phyloP scores from a whole-genome alignment of 805 yeast genomes.

The Monosporozyma aquatica region DNA sequence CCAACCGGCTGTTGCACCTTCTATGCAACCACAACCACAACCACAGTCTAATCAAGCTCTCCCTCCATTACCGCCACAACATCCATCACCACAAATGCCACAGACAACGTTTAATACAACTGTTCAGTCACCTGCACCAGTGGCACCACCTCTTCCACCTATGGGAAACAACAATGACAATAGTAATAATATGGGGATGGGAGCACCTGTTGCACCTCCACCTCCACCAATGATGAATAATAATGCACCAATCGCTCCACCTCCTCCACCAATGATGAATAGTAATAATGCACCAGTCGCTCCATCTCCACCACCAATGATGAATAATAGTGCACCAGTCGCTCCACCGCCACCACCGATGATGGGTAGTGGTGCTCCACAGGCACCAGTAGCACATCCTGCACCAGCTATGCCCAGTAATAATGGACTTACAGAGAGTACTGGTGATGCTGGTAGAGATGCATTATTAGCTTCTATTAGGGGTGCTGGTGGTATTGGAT shows the following conservation, averaged over 20 bases:
- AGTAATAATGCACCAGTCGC: slow-evolving; percentile 10
- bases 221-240: slow-evolving; percentile 7
- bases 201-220: slow-evolving; percentile 6
- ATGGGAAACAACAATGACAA: slow-evolving; percentile 3
- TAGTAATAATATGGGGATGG: too few species aligned
- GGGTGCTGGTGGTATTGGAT: slow-evolving; percentile 63
- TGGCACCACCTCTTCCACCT: slow-evolving; percentile 1
- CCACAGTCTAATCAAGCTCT: not conserved
- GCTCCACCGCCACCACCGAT: slow-evolving; percentile 21
- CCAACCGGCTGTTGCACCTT: too few species aligned
- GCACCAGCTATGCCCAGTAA: slow-evolving; percentile 4
- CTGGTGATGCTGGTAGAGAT: slow-evolving; percentile 56
- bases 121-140: not conserved
- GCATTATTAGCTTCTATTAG: slow-evolving; percentile 83
- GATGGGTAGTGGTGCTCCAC: slow-evolving; percentile 6
- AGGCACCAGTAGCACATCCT: slow-evolving; percentile 11
- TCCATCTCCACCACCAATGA: slow-evolving; percentile 19
- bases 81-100: slow-evolving; percentile 1
- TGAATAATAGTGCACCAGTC: slow-evolving; percentile 9
- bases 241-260: slow-evolving; percentile 6
- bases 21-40: not conserved
- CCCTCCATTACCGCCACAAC: not conserved
- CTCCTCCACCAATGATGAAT: slow-evolving; percentile 7
- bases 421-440: slow-evolving; percentile 15
- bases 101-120: slow-evolving; percentile 1